Evolutionary conservation across 306 rosid genomes (phyloP), one percentile per base, ranked within the genome.

Genomic region (Begonia loranthoides): DNA sequence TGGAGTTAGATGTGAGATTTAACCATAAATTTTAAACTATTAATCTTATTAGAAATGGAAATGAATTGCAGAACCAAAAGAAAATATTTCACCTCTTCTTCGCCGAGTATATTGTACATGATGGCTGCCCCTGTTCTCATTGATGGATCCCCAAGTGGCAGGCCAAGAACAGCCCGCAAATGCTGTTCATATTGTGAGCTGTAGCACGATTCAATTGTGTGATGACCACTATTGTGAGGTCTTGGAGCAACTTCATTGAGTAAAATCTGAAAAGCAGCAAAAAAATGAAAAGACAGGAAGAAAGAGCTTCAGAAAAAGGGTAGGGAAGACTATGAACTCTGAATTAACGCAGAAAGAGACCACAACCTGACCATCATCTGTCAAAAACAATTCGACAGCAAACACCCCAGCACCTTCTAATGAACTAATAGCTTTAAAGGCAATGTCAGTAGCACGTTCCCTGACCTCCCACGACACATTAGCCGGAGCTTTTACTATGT

Each of bases 141-240:
- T 50, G 94, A 86, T 58, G 95, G 76, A 70, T 82, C 86, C n/a
- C 99, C 95, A 66, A 82, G 99, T 50, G 99, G 95, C 65, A 90
- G 92, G 60, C 99, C 99, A 68, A 80, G 79, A 67, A 82, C 87
- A 72, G 95, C 94, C 41, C 88, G 84, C 71, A 90, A 80, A 73
- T 86, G 95, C 55, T 90, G 95, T 73, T 86, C 94, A 61, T 1
- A 86, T 65, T 90, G 99, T 15, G 99, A 90, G 55, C 94, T 82
- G 52, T 80, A 76, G 73, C 94, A 86, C 13, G 95, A 70, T 69
- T 82, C 95, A 28, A 90, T 90, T 19, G 95, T 89, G 62, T 89
- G 93, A 71, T 89, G 97, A 49, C 99, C 95, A n/a, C 95, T 90
- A 64, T 86, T 90, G 66, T 90, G 99, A 63, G 95, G 94, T 63